phyloP scores from a whole-genome alignment of 2,329 filamentous ascomycete genomes.

The Xylaria sp. region DNA sequence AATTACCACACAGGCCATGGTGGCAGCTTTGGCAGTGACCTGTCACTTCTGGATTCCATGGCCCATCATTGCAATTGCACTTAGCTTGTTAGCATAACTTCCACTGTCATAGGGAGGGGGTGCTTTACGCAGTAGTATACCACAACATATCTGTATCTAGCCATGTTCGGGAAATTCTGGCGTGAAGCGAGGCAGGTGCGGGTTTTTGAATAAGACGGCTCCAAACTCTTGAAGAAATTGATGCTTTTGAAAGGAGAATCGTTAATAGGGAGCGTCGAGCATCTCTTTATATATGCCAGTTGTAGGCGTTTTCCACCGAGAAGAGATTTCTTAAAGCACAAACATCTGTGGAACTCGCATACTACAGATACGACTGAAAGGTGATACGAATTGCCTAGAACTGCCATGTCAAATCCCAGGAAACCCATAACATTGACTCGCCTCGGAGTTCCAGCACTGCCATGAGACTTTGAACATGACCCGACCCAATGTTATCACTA shows the following conservation, averaged over 20 bases:
- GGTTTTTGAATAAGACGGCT: neutral
- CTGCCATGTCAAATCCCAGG: neutral
- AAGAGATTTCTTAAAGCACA: neutral
- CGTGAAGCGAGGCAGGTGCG: neutral
- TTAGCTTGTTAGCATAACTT: constrained; percentile 15
- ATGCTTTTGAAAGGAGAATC: neutral
- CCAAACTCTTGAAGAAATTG: neutral
- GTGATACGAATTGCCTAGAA: neutral
- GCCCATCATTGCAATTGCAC: constrained; percentile 23
- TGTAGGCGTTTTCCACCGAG: neutral
- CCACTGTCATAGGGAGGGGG: too few relatives aligned
- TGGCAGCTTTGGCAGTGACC: constrained; percentile 21
- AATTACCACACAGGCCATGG: neutral
- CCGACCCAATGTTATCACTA: neutral
- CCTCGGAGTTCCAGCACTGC: constrained; percentile 25
- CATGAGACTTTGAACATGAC: neutral
- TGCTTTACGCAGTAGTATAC: constrained; percentile 25
- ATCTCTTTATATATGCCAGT: constrained; percentile 11
- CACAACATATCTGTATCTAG: neutral
- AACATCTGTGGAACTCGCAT: neutral
- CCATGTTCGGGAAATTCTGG: neutral
- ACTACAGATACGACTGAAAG: neutral
- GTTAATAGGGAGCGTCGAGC: neutral
- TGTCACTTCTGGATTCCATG: neutral
- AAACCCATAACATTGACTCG: constrained; percentile 9